Base-by-base conservation (phyloP, 2,329 filamentous ascomycete genomes). In the Elsinoe batatas region DNA sequence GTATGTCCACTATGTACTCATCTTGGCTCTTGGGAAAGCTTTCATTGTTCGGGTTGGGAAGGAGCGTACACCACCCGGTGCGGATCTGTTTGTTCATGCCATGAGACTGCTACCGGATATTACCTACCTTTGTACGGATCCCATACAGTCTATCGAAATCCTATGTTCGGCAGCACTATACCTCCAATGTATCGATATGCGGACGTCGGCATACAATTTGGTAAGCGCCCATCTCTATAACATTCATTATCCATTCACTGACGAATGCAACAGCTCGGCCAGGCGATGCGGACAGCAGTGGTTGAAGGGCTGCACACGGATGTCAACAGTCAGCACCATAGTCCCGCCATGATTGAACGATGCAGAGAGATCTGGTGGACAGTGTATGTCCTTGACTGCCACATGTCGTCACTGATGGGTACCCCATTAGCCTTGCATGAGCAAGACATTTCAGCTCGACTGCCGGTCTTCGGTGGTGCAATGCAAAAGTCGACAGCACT, bases 11-110 rank as follows among this genome's bases (percentile, higher is more conserved):
- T 79, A 77, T 13, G 65, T 80, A 2, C 66, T 80, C 0, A 70
- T 81, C 8, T 66, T 81, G 2, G 78, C 78, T 0, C 78, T 81
- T 57, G 78, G 78, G 0, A 80, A 80, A 59, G 76, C 75, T 0
- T 77, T 81, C 32, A 69, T 75, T 0, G 71, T 61, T 11, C 38
- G 59, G n/a, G 72, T 22, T 69, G 68, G 37, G 62, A 71, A 57
- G 26, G 59, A 58, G 2, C 59, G 55, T n/a, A 49, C 57, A 13
- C 77, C 77, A 0, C 71, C 75, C 0, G 78, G 78, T 0, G 69
- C 71, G 0, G 74, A 76, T 4, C 68, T 74, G 26, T 77, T 77
- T 57, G 65, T 72, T 0, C 70, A 72, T 37, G 75, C 74, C 0
- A 67, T 78, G 51, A 67, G 72, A 47, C 60, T 74, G 0, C 56